Conservation (phyloP, 345 rosid species). For the Ceriops zippeliana region DNA sequence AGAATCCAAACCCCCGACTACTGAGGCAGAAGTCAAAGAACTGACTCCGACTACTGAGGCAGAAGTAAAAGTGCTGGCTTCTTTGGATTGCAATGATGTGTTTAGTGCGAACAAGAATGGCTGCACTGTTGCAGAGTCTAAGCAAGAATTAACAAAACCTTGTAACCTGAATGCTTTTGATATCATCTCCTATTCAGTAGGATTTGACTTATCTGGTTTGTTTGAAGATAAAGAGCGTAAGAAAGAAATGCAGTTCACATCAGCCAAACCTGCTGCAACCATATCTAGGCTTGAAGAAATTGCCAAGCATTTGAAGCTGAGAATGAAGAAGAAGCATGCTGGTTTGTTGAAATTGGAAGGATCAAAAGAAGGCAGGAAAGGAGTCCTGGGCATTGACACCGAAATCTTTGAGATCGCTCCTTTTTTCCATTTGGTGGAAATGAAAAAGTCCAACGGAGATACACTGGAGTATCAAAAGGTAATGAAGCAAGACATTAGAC, state of each 20-base stretch:
- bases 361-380: slow-evolving; percentile 55
- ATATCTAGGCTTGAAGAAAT: slow-evolving; percentile 63
- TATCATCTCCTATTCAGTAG: slow-evolving; percentile 74
- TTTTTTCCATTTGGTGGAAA: slow-evolving; percentile 64
- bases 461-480: slow-evolving; percentile 71
- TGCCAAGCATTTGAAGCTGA: slow-evolving; percentile 57
- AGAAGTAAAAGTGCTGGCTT: slow-evolving; percentile 30
- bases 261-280: slow-evolving; percentile 54
- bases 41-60: slow-evolving; percentile 16
- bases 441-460: slow-evolving; percentile 78
- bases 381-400: slow-evolving; percentile 59
- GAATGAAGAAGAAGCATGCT: slow-evolving; percentile 56
- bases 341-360: slow-evolving; percentile 68
- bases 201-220: slow-evolving; percentile 74
- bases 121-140: slow-evolving; percentile 20
- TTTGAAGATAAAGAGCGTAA: slow-evolving; percentile 57
- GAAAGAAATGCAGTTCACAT: slow-evolving; percentile 66
- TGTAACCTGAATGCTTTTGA: slow-evolving; percentile 85
- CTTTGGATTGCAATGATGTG: slow-evolving; percentile 21
- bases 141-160: slow-evolving; percentile 38
- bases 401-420: slow-evolving; percentile 90
- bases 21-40: slow-evolving; percentile 35
- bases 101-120: slow-evolving; percentile 19
- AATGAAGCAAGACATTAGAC: slow-evolving; percentile 69
- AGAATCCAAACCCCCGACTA: slow-evolving; percentile 15